Base-by-base conservation (phyloP, 129 eudicot species). In the Pseudognaphalium luteoalbum region DNA sequence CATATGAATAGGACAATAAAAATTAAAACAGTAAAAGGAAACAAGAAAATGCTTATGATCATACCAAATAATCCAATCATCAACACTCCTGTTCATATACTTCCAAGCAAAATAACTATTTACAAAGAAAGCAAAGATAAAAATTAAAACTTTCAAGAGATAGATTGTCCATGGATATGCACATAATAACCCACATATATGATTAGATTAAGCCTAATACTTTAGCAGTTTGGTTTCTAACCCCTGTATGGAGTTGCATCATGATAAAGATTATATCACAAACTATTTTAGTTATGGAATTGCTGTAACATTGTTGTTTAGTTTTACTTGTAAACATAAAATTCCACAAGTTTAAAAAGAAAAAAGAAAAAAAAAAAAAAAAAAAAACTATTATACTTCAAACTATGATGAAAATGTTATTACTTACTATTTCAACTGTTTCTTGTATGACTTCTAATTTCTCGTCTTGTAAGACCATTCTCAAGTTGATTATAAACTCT, bases 1-100 rank as follows among this genome's bases (percentile, higher is more conserved):
- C 42, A 78, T 56, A 47, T 73, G 11, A 41, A 39, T 6, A 77
- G 51, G 41, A 51, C 16, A 17, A 28, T 33, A 59, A 69, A 30
- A 0, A 7, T 29, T 8, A n/a, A 4, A 7, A 21, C 28, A 41
- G 10, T 4, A 41, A 41, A 41, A 41, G 2, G 41, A 35, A 6
- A 35, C 7, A 54, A n/a, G 7, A 52, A 52, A 52, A 0, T 0
- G 4, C 4, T 56, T 17, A 56, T 56, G 25, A n/a, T 57, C 22
- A 7, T 19, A 57, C 29, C 28, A 29, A 2, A 20, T 57, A 57
- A 57, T 57, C 12, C 28, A 57, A 57, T 57, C 22, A 8, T 57
- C 3, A 57, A 6, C 28, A 19, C 62, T 4, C 20, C 4, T 19
- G 19, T 57, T 21, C 10, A 9, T 57, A 57, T n/a, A 9, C 62